Evolutionary conservation across 495 filamentous ascomycete genomes (phyloP).

Genomic region (Monascus purpureus): DNA sequence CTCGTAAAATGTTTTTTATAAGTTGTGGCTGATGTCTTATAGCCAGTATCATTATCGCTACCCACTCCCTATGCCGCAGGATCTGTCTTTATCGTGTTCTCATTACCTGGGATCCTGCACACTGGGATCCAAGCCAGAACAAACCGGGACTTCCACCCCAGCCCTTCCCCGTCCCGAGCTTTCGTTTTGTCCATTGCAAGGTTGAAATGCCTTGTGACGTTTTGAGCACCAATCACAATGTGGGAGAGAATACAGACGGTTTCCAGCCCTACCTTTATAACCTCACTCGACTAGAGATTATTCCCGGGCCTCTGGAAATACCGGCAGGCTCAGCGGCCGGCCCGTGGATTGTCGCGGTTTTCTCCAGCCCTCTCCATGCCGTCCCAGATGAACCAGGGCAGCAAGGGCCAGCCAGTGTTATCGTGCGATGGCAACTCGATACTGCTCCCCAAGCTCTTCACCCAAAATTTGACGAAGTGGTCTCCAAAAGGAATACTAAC

Average conservation of each 20-base stretch:
- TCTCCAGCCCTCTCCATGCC: conserved; percentile 42
- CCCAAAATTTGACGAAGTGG: conserved; percentile 59
- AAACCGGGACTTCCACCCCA: conserved; percentile 13
- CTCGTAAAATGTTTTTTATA: background rate
- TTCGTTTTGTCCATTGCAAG: conserved; percentile 28
- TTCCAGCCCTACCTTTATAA: conserved; percentile 29
- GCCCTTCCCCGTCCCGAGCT: conserved; percentile 28
- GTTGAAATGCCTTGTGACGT: conserved; percentile 25
- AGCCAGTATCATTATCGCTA: conserved; percentile 48
- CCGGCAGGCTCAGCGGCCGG: conserved; percentile 33
- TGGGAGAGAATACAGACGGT: conserved; percentile 14
- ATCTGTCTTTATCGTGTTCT: conserved; percentile 47
- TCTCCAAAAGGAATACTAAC: conserved; percentile 43
- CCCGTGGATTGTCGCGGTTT: conserved; percentile 56
- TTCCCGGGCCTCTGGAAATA: conserved; percentile 43
- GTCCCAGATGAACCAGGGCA: conserved; percentile 37
- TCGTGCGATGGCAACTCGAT: conserved; percentile 68
- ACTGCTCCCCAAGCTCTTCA: conserved; percentile 46
- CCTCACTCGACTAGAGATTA: conserved; percentile 52
- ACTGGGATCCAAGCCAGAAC: conserved; percentile 22
- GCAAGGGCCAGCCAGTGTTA: conserved; percentile 48
- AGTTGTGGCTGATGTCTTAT: conserved; percentile 2
- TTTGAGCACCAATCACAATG: conserved; percentile 11
- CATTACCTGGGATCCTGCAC: conserved; percentile 32
- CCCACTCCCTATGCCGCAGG: conserved; percentile 52